Evolutionary conservation across 352 stramenopile genomes (phyloP).

Genomic region (Globisporangium ultimum): DNA sequence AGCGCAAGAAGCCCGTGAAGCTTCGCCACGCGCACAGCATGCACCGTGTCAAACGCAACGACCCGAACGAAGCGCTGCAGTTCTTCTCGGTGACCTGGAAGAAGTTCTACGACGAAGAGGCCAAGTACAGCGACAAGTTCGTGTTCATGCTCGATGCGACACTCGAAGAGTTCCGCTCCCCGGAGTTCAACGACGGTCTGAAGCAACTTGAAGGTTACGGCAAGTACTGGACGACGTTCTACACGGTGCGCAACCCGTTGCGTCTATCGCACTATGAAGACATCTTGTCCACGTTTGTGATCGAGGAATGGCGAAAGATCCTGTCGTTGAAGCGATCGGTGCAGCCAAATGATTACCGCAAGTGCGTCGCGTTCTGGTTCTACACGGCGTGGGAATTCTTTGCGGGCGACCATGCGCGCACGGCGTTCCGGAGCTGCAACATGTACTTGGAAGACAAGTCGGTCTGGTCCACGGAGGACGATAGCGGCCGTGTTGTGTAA

Average conservation of each 20-base stretch:
- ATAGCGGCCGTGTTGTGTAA: slow-evolving; percentile 25
- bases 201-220: slow-evolving; percentile 77
- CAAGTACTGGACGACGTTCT: slow-evolving; percentile 84
- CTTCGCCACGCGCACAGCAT: slow-evolving; percentile 78
- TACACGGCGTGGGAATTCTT: slow-evolving; percentile 85
- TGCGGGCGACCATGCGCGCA: slow-evolving; percentile 64
- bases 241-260: slow-evolving; percentile 70
- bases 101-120: slow-evolving; percentile 87
- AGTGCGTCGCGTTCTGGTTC: slow-evolving; percentile 87
- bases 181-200: slow-evolving; percentile 66
- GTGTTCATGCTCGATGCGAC: slow-evolving; percentile 67
- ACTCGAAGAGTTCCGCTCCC: slow-evolving; percentile 61
- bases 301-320: slow-evolving; percentile 74
- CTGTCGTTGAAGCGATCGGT: slow-evolving; percentile 78
- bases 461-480: slow-evolving; percentile 32
- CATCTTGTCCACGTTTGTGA: slow-evolving; percentile 63
- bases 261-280: slow-evolving; percentile 72
- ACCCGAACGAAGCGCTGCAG: slow-evolving; percentile 72
- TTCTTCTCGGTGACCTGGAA: slow-evolving; percentile 88
- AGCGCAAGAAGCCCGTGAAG: slow-evolving; percentile 83
- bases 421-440: slow-evolving; percentile 79
- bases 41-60: slow-evolving; percentile 65
- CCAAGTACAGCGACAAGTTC: slow-evolving; percentile 87
- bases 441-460: slow-evolving; percentile 81
- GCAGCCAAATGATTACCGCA: slow-evolving; percentile 85